Base-by-base conservation (phyloP, 192 early-diverging fungal species). In the Kappamyces sp. region DNA sequence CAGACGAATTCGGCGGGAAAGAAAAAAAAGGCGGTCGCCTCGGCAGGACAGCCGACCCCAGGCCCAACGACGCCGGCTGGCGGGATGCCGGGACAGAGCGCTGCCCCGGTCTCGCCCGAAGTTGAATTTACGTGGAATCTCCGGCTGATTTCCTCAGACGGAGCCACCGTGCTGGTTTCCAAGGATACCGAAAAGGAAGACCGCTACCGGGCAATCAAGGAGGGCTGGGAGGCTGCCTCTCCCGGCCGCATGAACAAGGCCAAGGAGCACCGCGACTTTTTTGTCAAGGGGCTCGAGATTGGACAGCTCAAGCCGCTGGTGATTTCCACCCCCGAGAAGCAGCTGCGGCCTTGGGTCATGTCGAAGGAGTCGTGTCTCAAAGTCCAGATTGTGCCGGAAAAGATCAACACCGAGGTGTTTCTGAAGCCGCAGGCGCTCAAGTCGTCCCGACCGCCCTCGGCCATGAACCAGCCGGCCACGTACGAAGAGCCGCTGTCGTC, bases 151-250 rank as follows among this genome's bases (percentile, higher is more conserved):
- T 73, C 75, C 0, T 72, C 74, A 2, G 83, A 84, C 37, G 34
- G 65, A 5, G 66, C 72, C 2, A 64, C 66, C 0, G 44, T 84
- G 9, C 36, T 55, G 0, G 76, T 84, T 9, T 55, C 73, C 1
- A 79, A 75, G 48, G 83, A 84, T 55, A 82, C 78, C 0, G 83
- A 84, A 57, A 80, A 82, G 40, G 83, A 84, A 58, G 83, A 84
- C 53, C 66, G 77, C 37, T 73, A 79, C 40, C 60, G 65, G 35
- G 65, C 68, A 12, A 75, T 84, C 32, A 84, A 84, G 60, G 83
- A 84, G 38, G 44, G 58, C 8, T 84, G 83, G 83, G 83, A 84
- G 58, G 44, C 62, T 3, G 49, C 66, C 3, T 69, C 77, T 37
- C 72, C 70, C 3, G 83, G 83, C 1, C 62, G 83, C 5, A 55